These are phyloP conservation scores for Amanita phalloides DNA, from an alignment of 768 basidiomycete genomes.

Conservation along the genomic window DNA sequence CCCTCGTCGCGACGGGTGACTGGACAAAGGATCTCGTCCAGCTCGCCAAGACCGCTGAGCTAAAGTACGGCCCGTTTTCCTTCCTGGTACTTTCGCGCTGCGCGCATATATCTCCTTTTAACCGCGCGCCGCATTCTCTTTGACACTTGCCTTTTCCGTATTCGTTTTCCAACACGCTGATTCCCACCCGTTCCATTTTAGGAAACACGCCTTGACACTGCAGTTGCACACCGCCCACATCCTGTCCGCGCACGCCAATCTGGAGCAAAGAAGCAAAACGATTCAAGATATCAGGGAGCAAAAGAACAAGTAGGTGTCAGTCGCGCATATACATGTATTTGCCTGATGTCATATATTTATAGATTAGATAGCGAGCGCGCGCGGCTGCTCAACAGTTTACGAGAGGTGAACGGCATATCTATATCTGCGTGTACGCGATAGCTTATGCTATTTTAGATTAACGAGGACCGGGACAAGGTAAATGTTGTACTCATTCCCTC, in stretches of 20 bases:
- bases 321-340: not conserved
- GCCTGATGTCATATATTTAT: constrained; percentile 5
- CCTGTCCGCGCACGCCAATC: constrained; percentile 67
- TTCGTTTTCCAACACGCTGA: not conserved
- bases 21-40: constrained; percentile 85
- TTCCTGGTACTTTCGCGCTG: not conserved
- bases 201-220: constrained; percentile 76
- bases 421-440: not conserved
- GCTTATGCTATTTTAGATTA: constrained; percentile 36
- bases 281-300: constrained; percentile 79
- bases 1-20: constrained; percentile 72
- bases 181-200: constrained; percentile 15
- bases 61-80: constrained; percentile 43
- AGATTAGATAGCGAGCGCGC: constrained; percentile 71
- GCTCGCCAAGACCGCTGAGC: constrained; percentile 77
- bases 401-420: constrained; percentile 39
- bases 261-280: constrained; percentile 69
- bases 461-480: constrained; percentile 73
- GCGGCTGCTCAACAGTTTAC: constrained; percentile 54
- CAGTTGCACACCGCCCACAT: constrained; percentile 86
- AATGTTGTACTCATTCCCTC: constrained; percentile 7
- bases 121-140: not conserved
- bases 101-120: not conserved
- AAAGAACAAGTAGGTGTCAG: constrained; percentile 58
- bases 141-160: not conserved